These are phyloP conservation scores for Cyclotella cryptica DNA, from an alignment of 108 stramenopile genomes.

Conservation along the genomic window DNA sequence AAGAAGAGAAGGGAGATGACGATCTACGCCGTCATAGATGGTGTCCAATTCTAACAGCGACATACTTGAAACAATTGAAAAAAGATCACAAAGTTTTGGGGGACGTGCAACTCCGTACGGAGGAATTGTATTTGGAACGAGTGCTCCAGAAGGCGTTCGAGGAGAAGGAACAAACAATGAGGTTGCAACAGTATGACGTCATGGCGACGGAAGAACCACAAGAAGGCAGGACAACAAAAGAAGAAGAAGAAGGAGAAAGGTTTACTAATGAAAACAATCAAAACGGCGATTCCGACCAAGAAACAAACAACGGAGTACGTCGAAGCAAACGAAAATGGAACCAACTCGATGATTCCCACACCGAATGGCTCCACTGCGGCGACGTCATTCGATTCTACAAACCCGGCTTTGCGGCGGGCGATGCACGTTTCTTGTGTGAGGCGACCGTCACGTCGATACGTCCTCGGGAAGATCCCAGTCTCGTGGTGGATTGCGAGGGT, in stretches of 20 bases:
- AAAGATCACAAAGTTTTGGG: background rate
- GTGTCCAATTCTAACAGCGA: background rate
- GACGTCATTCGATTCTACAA: slow-evolving; percentile 11
- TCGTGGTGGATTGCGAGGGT: background rate
- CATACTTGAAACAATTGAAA: background rate
- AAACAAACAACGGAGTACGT: background rate
- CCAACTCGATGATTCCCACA: background rate
- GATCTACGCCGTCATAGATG: background rate
- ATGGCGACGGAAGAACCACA: background rate
- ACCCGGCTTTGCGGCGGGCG: background rate
- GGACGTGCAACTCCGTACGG: background rate
- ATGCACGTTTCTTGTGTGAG: background rate
- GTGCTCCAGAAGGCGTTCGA: background rate
- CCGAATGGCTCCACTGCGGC: background rate
- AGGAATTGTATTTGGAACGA: background rate
- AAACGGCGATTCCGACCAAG: background rate
- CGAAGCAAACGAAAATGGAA: slow-evolving; percentile 1
- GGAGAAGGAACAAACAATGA: background rate
- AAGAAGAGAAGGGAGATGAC: too few relatives aligned
- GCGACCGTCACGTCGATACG: background rate
- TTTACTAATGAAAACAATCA: too few relatives aligned
- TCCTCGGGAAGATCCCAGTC: background rate
- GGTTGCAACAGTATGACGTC: background rate
- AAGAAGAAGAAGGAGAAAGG: too few relatives aligned
- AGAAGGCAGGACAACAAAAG: too few relatives aligned